Conservation (phyloP, 169 alveolate species). For the Neospora caninum region DNA sequence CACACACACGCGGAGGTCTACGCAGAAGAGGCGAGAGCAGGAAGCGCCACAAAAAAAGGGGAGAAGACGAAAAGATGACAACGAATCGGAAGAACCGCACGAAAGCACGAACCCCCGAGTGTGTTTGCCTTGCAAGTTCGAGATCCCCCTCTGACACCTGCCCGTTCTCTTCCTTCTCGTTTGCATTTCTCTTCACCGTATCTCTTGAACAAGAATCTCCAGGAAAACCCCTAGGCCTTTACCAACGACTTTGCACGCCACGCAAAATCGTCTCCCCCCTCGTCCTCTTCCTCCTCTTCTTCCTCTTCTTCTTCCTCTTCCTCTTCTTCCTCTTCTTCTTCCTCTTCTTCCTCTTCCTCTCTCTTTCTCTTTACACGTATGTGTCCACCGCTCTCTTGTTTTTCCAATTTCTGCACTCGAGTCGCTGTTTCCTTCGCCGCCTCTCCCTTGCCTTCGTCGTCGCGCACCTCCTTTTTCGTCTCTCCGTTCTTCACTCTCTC, state of each 20-base stretch:
- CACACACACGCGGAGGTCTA: too few relatives aligned
- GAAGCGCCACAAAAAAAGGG: too few relatives aligned
- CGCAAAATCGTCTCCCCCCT: not conserved
- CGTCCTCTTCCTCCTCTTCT: not conserved
- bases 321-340: not conserved
- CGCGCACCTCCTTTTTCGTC: not conserved
- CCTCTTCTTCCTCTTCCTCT: not conserved
- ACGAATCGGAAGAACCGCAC: too few relatives aligned
- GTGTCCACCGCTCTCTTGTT: not conserved
- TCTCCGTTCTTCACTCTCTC: not conserved
- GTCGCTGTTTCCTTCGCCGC: not conserved
- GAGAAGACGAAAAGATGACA: too few relatives aligned
- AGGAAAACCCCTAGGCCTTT: not conserved
- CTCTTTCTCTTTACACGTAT: not conserved
- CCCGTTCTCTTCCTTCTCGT: not conserved
- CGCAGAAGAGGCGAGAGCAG: too few relatives aligned
- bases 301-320: constrained; percentile 20
- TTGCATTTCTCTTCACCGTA: not conserved
- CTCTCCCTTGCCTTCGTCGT: not conserved
- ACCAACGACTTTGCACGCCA: constrained; percentile 23
- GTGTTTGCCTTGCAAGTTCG: too few relatives aligned
- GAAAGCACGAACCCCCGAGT: too few relatives aligned
- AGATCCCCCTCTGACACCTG: too few relatives aligned
- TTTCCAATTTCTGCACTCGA: not conserved
- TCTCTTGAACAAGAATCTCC: not conserved